Conservation (phyloP, 352 stramenopile genomes). For the Phytophthora kernoviae region DNA sequence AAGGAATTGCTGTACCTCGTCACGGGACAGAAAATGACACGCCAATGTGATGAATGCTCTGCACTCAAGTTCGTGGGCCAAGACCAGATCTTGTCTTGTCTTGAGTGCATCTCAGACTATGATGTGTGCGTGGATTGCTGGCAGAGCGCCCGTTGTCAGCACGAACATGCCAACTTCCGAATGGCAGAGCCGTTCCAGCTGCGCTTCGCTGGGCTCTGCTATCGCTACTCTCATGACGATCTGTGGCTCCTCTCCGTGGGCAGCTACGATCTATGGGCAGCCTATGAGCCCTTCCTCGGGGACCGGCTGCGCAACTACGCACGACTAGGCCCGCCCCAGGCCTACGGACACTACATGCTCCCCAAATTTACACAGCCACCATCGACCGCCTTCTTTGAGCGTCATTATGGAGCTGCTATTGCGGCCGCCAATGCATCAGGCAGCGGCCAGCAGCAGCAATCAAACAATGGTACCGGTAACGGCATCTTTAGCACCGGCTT, state of each 20-base stretch:
- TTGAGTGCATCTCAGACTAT: conserved; percentile 33
- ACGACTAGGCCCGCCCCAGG: conserved; percentile 23
- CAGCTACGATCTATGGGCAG: conserved; percentile 38
- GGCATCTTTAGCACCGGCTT: conserved; percentile 18
- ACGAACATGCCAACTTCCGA: conserved; percentile 40
- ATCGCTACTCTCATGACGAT: conserved; percentile 40
- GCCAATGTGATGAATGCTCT: conserved; percentile 40
- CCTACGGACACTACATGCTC: conserved; percentile 34
- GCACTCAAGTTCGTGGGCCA: conserved; percentile 39
- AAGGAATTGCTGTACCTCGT: conserved; percentile 38
- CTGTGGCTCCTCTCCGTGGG: conserved; percentile 34
- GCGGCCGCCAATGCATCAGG: conserved; percentile 5
- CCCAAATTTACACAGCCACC: conserved; percentile 37
- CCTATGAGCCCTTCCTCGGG: conserved; percentile 40
- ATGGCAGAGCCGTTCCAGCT: conserved; percentile 43
- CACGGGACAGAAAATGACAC: conserved; percentile 39
- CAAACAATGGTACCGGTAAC: conserved; percentile 15
- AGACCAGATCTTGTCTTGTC: conserved; percentile 37
- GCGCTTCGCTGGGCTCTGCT: conserved; percentile 37
- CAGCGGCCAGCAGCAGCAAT: conserved; percentile 12
- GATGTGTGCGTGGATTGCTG: conserved; percentile 34
- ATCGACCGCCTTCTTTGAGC: conserved; percentile 30
- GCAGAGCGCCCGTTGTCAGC: conserved; percentile 31
- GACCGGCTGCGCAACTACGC: conserved; percentile 28
- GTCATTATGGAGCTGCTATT: conserved; percentile 28